Base-by-base conservation (phyloP, 2,329 filamentous ascomycete genomes). In the Beauveria australis region DNA sequence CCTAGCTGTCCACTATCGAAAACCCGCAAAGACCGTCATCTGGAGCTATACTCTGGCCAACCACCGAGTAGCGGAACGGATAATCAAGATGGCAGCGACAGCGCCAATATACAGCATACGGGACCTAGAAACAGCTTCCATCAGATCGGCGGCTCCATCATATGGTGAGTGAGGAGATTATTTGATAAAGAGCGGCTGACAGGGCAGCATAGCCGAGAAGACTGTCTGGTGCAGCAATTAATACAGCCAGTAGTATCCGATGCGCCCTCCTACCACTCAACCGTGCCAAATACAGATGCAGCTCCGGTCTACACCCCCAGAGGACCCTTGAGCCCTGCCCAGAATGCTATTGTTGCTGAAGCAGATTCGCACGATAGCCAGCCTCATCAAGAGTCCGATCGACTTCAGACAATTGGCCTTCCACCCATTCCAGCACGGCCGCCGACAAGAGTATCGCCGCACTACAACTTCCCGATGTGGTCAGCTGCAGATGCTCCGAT, bases 61-160 rank as follows among this genome's bases (percentile, higher is more conserved):
- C 7, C 9, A 30, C 22, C 6, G 8, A 41, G 16, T 16, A 41
- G 16, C 44, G 33, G 33, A 59, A 33, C 10, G 7, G 1, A 30
- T 10, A 33, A 18, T n/a, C 40, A 44, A 67, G 24, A 61, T 71
- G 57, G 65, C 67, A 55, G 67, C 19, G 7, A 44, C 47, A 56
- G 30, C 70, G 24, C 67, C 72, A 60, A 72, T 73, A 51, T 75
- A 75, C 61, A 72, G 69, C 65, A 67, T 74, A 6, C 81, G 84
- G 62, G 86, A 89, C 69, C 84, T 87, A 62, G 86, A 89, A 67
- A 87, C 86, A 24, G 80, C 82, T 7, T 89, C 87, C 10, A 81
- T 89, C 63, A 83, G 78, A 66, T 89, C 86, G 19, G 81, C 81
- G 8, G 85, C 86, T n/a, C 86, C 86, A 46, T 89, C 86, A 10